Percentiles rank a stretch among this genome's conserved stretches.
phyloP scores from a whole-genome alignment of 257 asterid genomes.

The Lycium ferocissimum region DNA sequence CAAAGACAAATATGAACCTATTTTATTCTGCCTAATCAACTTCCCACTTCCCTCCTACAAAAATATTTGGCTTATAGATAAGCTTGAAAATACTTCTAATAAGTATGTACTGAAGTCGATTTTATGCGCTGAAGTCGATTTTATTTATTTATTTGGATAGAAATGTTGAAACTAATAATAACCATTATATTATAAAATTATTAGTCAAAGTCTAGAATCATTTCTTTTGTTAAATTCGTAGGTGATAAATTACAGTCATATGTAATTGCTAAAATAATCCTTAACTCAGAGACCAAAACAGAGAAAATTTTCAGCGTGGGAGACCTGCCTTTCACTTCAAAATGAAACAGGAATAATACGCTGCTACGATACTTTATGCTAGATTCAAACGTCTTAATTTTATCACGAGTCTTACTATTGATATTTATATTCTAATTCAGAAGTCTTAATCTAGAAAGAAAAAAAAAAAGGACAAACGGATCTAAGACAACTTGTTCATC shows the following conservation, averaged over 20 bases:
- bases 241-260: neutral
- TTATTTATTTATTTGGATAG: no score
- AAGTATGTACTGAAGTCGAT: neutral
- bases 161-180: no score
- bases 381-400: no score
- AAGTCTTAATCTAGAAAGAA: no score
- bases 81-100: no score
- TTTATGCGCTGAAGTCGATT: neutral
- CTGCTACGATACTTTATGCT: no score
- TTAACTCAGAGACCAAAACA: no score
- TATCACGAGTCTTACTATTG: no score
- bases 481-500: neutral
- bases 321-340: neutral
- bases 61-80: neutral
- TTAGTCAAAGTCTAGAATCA: neutral
- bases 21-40: neutral
- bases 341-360: neutral
- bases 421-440: no score
- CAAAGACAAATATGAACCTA: neutral
- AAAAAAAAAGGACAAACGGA: no score
- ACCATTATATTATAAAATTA: neutral
- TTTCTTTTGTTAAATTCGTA: neutral
- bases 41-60: no score
- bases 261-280: neutral
- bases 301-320: neutral